phyloP scores from a whole-genome alignment of 139 green algal species.

The Chlorella sorokiniana region DNA sequence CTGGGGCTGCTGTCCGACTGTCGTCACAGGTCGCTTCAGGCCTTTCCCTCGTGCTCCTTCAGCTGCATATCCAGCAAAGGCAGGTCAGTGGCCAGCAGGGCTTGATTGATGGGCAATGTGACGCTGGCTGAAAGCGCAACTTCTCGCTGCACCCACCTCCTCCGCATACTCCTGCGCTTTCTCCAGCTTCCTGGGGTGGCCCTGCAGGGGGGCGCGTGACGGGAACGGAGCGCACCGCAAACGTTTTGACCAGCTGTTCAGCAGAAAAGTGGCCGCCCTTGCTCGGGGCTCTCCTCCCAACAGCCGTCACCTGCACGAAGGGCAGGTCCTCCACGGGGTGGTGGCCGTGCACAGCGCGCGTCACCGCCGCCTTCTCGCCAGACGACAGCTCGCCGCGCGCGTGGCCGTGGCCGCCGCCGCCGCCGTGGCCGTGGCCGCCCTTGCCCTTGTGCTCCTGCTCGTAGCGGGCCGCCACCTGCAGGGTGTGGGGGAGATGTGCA shows the following conservation, averaged over 20 bases:
- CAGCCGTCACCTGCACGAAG: constrained; percentile 8
- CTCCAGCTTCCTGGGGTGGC: constrained; percentile 11
- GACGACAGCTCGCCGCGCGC: neutral
- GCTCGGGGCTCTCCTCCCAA: neutral
- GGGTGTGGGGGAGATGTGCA: neutral
- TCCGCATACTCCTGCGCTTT: neutral
- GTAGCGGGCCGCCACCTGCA: neutral
- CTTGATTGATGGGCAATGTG: neutral
- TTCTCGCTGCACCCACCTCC: neutral
- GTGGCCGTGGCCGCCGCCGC: neutral
- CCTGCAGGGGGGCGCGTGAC: neutral
- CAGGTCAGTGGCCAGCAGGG: neutral
- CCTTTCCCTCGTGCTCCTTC: too few relatives aligned
- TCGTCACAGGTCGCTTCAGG: too few relatives aligned
- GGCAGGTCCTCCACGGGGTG: neutral
- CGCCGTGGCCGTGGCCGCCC: neutral
- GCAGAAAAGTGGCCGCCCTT: neutral
- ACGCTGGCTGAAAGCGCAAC: neutral
- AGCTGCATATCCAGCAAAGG: neutral
- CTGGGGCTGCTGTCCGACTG: too few relatives aligned
- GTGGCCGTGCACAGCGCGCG: neutral
- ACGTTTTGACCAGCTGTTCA: neutral
- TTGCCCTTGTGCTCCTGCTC: neutral
- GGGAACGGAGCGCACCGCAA: neutral
- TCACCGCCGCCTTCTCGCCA: constrained; percentile 12